Evolutionary conservation across 2,329 filamentous ascomycete species (phyloP), one percentile per base, ranked within the genome.

Genomic region (Ophiostoma piceae): DNA sequence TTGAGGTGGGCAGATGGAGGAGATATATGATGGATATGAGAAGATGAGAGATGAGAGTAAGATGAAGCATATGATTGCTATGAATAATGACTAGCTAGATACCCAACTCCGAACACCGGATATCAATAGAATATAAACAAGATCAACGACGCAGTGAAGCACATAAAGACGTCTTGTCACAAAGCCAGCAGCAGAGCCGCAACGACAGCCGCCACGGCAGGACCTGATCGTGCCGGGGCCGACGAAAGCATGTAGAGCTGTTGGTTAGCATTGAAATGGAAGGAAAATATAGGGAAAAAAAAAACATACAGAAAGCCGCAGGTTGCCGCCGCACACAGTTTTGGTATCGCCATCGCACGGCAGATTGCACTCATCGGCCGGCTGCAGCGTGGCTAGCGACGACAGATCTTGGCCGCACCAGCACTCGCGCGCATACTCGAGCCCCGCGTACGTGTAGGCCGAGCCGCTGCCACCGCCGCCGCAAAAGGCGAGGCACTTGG

Each of bases 361-460:
- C 41, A 83, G 79, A 70, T 82, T 77, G 77, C 87, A 89, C 2
- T 78, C 77, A 22, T 73, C 73, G 29, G 87, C 85, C 39, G 79
- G 74, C 11, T 87, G 76, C 71, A 81, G 80, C 11, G 74, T 76
- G 19, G 84, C 81, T 32, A 86, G 79, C 9, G 77, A 76, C 9
- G 81, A 81, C n/a, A 88, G 74, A 66, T 78, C 78, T 22, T 82
- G 78, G 29, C 83, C 80, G 76, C 87, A 89, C 82, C 85, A 88
- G 80, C 86, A 89, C 78, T 88, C 85, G 69, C 84, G 85, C 60
- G 43, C 43, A 68, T 39, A 87, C 78, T 88, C 84, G 57, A 88
- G 74, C 2, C 85, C 85, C 2, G 85, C 85, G 74, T 83, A 86
- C 69, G 78, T 77, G 74, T 82, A 85, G 39, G 77, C 73, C 47